Evolutionary conservation across 2,329 filamentous ascomycete species (phyloP), one percentile per base, ranked within the genome.

Genomic region (Cercospora sesami): DNA sequence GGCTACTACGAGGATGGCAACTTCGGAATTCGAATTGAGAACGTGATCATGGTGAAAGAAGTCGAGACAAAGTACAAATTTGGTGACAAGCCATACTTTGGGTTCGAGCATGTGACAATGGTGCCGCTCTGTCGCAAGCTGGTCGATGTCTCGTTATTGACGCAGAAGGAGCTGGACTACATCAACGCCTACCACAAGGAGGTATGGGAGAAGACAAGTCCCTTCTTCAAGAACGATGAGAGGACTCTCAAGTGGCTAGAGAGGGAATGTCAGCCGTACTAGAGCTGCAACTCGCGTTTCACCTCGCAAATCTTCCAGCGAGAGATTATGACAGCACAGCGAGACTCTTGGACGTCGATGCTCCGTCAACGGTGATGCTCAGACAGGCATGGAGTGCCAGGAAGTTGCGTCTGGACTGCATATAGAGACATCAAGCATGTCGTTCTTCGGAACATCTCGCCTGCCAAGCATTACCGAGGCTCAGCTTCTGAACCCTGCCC

Each of bases 61-160:
- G 90, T 91, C n/a, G 85, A 94, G 80, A 97, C 94, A 4, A 89
- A 90, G 69, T 87, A 96, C 80, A 88, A 89, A 39, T 98, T 98
- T 77, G 94, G 94, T 21, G 94, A 97, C 75, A 97, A 96, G 82
- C 91, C 94, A 2, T 99, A 92, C 81, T 84, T 98, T 39, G 93
- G 94, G 3, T 99, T 99, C 74, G 94, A 99, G 82, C 92, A 96
- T 79, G 93, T 98, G 72, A 99, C 95, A 0, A 93, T 99, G 93
- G 93, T 94, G 18, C 95, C 95, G 0, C 93, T 97, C 81, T 97
- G 94, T 81, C 87, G 89, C 69, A 97, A 93, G 69, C 83, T 99
- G 71, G 93, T 97, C 71, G 91, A 98, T 74, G 82, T 86, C 64
- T 84, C 78, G 62, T 83, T 97, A 36, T 81, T 99, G 73, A 93